Evolutionary conservation across 2,329 filamentous ascomycete species (phyloP), one percentile per base, ranked within the genome.

Genomic region (Herpotrichia juniperi): DNA sequence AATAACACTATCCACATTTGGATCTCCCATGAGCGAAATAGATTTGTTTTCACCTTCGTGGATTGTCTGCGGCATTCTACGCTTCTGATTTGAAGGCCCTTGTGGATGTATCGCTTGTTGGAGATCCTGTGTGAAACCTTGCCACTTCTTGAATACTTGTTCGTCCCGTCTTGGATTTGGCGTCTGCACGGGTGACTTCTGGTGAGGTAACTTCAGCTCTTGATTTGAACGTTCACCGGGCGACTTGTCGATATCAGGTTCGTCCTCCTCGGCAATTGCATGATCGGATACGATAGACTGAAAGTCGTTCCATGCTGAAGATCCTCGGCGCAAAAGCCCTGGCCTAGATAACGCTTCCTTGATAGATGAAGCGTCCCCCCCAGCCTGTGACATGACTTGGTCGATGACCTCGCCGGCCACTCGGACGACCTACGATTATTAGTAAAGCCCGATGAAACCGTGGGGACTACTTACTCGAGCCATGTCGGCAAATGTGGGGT

Each of bases 361-460:
- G 24, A 57, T 48, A 24, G 53, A 42, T 2, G 51, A 50, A 5
- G 59, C 56, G 16, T 58, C 59, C 1, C 62, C 67, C 3, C 67
- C 66, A 21, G 63, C 64, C 40, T 66, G 61, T 22, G 65, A 69
- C 63, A 69, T 69, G 35, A 71, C 66, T 54, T 71, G 66, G 34
- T 71, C 68, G 26, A 71, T 69, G 19, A 71, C 67, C 44, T 69
- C 68, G 4, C 68, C 68, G 21, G 68, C 68, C 10, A 69, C 66
- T 17, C 67, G 66, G 17, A 71, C 68, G 40, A 70, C 65, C 65
- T 68, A 12, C 16, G 19, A n/a, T 16, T 10, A 31, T 63, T 39
- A 66, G 58, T 42, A 28, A 14, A 21, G 9, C n/a, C 35, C 6
- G 10, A 24, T 19, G n/a, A 25, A 0, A 49, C 21, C 4, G 9